phyloP scores from a whole-genome alignment of 257 asterid genomes.

The Solanum habrochaites region DNA sequence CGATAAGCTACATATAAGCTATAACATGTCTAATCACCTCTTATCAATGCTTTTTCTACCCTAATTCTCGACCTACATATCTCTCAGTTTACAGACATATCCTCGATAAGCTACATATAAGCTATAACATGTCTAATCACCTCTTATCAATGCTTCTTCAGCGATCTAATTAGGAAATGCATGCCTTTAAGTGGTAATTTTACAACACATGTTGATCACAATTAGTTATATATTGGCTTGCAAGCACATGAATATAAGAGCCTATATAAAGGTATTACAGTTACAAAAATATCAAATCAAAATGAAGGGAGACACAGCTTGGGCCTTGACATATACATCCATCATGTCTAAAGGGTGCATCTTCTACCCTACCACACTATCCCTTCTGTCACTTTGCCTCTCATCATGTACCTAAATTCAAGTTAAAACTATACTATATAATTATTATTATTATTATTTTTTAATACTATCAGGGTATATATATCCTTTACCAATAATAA shows the following conservation, averaged over 20 bases:
- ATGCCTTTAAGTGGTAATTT: neutral
- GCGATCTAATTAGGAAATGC: neutral
- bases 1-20: too few species aligned
- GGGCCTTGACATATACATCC: neutral
- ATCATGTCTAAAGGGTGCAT: constrained; percentile 1
- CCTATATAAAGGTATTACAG: neutral
- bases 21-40: too few species aligned
- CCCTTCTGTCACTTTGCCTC: neutral
- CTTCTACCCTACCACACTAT: neutral
- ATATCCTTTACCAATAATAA: too few species aligned
- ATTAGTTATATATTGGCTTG: neutral
- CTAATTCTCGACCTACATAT: too few species aligned
- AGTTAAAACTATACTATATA: too few species aligned
- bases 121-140: too few species aligned
- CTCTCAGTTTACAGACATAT: too few species aligned
- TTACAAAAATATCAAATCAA: neutral
- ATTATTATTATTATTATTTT: too few species aligned
- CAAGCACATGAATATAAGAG: neutral
- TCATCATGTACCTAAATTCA: neutral
- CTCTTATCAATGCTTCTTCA: neutral
- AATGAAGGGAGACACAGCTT: neutral
- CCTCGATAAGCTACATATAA: too few species aligned
- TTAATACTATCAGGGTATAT: neutral
- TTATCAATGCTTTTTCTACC: too few species aligned
- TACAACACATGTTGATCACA: neutral